Evolutionary conservation across 352 stramenopile species (phyloP).

Genomic region (Phytophthora cryptogea): DNA sequence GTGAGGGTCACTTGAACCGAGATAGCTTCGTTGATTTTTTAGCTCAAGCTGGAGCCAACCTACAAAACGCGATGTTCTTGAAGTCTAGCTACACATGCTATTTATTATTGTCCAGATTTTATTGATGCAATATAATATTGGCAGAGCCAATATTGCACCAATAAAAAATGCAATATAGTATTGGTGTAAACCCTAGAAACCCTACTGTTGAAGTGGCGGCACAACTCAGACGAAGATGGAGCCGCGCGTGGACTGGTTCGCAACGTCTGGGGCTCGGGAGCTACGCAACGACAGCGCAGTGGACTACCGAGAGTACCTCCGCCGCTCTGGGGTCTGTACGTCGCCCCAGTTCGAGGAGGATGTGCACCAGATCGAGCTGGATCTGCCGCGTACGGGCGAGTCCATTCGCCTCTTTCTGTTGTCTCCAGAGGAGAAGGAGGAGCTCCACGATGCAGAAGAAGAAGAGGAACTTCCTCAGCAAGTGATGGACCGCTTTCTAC

Average conservation of each 20-base stretch:
- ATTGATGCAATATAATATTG: no score
- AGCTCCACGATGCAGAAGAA: conserved; percentile 2
- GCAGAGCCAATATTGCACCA: no score
- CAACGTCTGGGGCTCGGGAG: conserved; percentile 38
- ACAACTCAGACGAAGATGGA: conserved; percentile 21
- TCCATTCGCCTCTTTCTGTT: conserved; percentile 67
- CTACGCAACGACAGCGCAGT: conserved; percentile 42
- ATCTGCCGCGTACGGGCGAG: conserved; percentile 57
- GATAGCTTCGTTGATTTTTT: no score
- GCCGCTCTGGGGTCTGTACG: conserved; percentile 26
- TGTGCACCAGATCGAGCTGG: conserved; percentile 67
- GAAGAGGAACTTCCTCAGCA: conserved; percentile 29
- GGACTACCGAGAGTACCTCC: conserved; percentile 50
- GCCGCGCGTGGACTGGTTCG: conserved; percentile 47
- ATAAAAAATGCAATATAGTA: no score
- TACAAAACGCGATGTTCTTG: no score
- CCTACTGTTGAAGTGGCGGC: conserved; percentile 20
- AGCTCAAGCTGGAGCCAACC: no score
- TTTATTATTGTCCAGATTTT: no score
- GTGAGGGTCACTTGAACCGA: no score
- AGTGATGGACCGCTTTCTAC: conserved; percentile 37
- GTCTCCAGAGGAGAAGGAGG: conserved; percentile 13
- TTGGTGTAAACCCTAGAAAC: conserved; percentile 18
- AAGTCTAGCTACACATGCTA: no score
- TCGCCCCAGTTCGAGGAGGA: conserved; percentile 58